A percentile compares a stretch with the other conserved stretches of the same genome.
phyloP scores from a whole-genome alignment of 2,329 filamentous ascomycete species.

The Aureobasidium musti region DNA sequence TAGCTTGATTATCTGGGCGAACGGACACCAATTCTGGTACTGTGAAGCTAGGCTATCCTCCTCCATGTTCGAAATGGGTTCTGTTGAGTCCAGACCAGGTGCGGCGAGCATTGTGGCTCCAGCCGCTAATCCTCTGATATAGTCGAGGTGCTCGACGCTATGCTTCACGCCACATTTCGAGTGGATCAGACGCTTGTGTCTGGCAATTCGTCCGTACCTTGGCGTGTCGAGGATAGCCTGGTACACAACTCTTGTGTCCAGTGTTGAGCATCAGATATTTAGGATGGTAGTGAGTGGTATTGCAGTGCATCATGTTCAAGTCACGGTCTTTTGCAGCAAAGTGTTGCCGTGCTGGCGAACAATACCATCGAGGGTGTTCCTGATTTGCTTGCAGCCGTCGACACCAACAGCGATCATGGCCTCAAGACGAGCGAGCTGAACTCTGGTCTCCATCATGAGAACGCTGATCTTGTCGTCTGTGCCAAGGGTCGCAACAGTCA shows the following conservation, averaged over 20 bases:
- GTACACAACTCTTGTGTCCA: background rate
- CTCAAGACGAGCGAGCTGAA: conserved; percentile 80
- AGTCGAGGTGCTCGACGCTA: background rate
- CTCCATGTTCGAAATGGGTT: background rate
- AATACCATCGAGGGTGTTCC: conserved; percentile 76
- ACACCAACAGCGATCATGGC: conserved; percentile 91
- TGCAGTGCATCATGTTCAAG: background rate
- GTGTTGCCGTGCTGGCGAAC: conserved; percentile 69
- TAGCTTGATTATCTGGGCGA: background rate
- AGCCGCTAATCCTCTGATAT: background rate
- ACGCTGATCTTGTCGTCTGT: conserved; percentile 70
- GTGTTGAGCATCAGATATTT: background rate
- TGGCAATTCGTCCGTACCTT: background rate
- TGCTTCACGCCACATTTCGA: background rate
- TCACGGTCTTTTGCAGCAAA: conserved; percentile 53
- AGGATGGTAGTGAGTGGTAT: background rate
- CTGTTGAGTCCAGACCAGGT: background rate
- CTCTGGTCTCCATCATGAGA: conserved; percentile 81
- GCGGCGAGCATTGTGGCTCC: background rate
- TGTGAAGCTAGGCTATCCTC: background rate
- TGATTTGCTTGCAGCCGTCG: conserved; percentile 86
- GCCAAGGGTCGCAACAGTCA: conserved; percentile 82
- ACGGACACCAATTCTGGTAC: background rate
- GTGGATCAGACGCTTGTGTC: background rate
- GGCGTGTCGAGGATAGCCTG: background rate